Evolutionary conservation across 805 yeast species (phyloP).

Genomic region (Schizosaccharomyces octosporus): DNA sequence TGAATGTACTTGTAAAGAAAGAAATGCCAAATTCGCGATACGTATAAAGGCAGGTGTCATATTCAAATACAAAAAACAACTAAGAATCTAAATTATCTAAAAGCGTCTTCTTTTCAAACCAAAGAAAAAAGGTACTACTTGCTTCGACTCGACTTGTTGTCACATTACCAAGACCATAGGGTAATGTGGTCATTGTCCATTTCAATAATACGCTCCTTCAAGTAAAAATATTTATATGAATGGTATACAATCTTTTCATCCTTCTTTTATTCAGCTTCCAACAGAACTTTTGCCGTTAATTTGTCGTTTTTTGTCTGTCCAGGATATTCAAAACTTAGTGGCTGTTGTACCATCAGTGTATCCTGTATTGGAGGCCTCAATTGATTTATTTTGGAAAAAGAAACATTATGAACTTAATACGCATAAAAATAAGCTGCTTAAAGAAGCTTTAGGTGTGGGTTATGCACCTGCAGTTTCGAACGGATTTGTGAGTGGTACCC

Average conservation of each 20-base stretch:
- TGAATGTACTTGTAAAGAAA: too few relatives aligned
- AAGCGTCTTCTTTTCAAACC: too few relatives aligned
- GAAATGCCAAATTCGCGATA: too few relatives aligned
- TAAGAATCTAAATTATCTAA: too few relatives aligned
- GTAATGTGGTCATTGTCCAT: neutral
- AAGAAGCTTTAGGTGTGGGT: neutral
- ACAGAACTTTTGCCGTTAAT: neutral
- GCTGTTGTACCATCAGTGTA: neutral
- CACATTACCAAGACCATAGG: too few relatives aligned
- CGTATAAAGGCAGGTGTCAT: too few relatives aligned
- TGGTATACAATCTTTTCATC: neutral
- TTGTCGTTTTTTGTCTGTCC: neutral
- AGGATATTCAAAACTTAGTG: neutral
- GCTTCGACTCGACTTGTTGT: too few relatives aligned
- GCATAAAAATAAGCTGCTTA: neutral
- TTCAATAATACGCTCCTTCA: neutral
- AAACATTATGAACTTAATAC: neutral
- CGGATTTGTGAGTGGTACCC: neutral
- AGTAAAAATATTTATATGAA: neutral
- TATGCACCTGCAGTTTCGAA: neutral
- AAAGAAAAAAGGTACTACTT: too few relatives aligned
- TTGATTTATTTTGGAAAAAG: neutral
- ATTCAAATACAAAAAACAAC: too few relatives aligned
- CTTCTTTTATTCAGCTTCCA: neutral
- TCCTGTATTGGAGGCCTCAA: neutral